phyloP scores from a whole-genome alignment of 495 filamentous ascomycete genomes.

The Aspergillus homomorphus region DNA sequence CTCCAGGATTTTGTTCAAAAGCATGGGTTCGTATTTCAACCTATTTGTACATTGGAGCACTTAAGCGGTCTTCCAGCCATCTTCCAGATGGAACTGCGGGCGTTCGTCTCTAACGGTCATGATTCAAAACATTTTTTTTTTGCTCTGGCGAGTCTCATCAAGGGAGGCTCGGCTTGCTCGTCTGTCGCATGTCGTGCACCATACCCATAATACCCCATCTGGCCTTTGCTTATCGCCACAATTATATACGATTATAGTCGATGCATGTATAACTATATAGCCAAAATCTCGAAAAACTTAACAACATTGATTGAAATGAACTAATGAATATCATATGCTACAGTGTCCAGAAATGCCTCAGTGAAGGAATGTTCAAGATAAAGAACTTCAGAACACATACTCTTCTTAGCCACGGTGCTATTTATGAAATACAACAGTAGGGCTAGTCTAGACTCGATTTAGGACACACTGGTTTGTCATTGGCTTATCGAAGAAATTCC shows the following conservation, averaged over 20 bases:
- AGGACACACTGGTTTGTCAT: too few species aligned
- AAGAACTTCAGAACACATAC: too few species aligned
- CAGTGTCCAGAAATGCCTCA: too few species aligned
- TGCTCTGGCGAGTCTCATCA: neutral
- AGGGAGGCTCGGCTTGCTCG: neutral
- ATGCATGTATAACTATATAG: neutral
- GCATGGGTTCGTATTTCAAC: slow-evolving; percentile 2
- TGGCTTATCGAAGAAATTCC: too few species aligned
- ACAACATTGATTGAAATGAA: too few species aligned
- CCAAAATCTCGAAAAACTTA: neutral
- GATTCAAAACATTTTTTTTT: slow-evolving; percentile 9
- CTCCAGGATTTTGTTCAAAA: slow-evolving; percentile 1
- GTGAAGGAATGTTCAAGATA: too few species aligned
- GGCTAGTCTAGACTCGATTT: too few species aligned
- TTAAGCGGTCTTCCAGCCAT: slow-evolving; percentile 19
- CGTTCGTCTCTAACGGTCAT: slow-evolving; percentile 12
- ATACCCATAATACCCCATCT: neutral
- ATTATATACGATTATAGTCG: neutral
- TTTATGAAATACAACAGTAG: too few species aligned
- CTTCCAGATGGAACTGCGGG: slow-evolving; percentile 11
- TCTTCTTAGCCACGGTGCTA: too few species aligned
- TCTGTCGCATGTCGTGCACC: neutral
- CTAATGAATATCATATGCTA: too few species aligned
- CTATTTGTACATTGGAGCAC: slow-evolving; percentile 11
- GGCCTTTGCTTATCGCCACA: neutral